A percentile compares a stretch with the other conserved stretches of the same genome.
Evolutionary conservation across 495 filamentous ascomycete genomes (phyloP).

Genomic region (Penicillium coprophilum): DNA sequence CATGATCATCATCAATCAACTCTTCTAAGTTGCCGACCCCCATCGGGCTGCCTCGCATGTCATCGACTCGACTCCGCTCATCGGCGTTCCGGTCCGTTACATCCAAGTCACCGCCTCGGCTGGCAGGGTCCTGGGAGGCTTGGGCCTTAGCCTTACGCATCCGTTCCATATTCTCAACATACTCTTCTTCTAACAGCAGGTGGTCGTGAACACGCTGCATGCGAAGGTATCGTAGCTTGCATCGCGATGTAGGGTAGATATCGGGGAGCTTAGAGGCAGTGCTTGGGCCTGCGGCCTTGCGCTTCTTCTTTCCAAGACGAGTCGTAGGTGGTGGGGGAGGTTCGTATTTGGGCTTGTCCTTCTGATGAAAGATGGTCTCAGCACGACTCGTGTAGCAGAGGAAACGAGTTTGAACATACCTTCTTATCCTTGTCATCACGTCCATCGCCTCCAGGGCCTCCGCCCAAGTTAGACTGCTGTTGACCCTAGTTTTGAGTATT

Average conservation of each 20-base stretch:
- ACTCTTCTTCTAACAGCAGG: slow-evolving; percentile 94
- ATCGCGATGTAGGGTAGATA: slow-evolving; percentile 92
- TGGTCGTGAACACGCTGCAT: slow-evolving; percentile 99
- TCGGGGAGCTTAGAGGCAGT: slow-evolving; percentile 91
- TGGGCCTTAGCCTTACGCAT: slow-evolving; percentile 89
- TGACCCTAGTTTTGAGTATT: slow-evolving; percentile 51
- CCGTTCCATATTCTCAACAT: slow-evolving; percentile 97
- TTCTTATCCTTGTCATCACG: slow-evolving; percentile 93
- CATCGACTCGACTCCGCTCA: slow-evolving; percentile 93
- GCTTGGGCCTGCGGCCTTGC: slow-evolving; percentile 86
- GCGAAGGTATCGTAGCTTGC: slow-evolving; percentile 92
- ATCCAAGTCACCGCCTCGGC: slow-evolving; percentile 42
- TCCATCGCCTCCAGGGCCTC: slow-evolving; percentile 66
- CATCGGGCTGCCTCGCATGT: slow-evolving; percentile 99
- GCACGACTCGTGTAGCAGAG: slow-evolving; percentile 1
- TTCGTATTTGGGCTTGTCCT: slow-evolving; percentile 99
- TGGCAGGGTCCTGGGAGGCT: slow-evolving; percentile 58
- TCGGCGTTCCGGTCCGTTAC: slow-evolving; percentile 77
- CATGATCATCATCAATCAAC: slow-evolving; percentile 99
- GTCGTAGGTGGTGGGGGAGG: slow-evolving; percentile 95
- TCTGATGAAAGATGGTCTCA: slow-evolving; percentile 53
- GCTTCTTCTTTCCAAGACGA: slow-evolving; percentile 97
- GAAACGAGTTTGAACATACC: slow-evolving; percentile 51
- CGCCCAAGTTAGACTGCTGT: slow-evolving; percentile 84
- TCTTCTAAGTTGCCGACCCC: slow-evolving; percentile 97